Conservation (phyloP, 2,329 filamentous ascomycete genomes). For the Coniochaeta sp. region DNA sequence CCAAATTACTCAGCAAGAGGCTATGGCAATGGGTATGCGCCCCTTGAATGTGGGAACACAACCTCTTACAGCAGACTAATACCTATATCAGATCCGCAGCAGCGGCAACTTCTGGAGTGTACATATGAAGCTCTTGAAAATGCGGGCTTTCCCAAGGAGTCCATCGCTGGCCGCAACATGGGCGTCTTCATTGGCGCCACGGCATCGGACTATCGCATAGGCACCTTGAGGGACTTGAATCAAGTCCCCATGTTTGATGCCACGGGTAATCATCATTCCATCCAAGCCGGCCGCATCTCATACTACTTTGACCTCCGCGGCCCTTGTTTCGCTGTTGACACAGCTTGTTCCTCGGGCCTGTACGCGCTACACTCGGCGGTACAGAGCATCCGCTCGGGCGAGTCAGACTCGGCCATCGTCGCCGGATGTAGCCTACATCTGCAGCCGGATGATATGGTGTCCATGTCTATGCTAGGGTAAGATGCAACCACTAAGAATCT, state of each 20-base stretch:
- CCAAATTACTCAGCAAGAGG: slow-evolving; percentile 26
- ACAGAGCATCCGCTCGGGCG: slow-evolving; percentile 8
- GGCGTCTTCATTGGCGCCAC: slow-evolving; percentile 9
- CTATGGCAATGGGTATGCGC: slow-evolving; percentile 19
- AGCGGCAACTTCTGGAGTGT: slow-evolving; percentile 21
- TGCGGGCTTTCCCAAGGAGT: slow-evolving; percentile 10
- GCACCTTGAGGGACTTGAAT: slow-evolving; percentile 13
- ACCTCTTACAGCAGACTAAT: background rate
- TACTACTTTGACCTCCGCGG: slow-evolving; percentile 15
- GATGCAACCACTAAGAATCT: slow-evolving; percentile 7
- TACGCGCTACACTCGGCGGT: slow-evolving; percentile 9
- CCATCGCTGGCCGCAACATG: slow-evolving; percentile 5
- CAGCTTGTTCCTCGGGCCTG: slow-evolving; percentile 11
- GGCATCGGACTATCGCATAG: slow-evolving; percentile 7
- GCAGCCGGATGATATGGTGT: slow-evolving; percentile 8
- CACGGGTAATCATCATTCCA: slow-evolving; percentile 14
- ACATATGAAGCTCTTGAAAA: slow-evolving; percentile 21
- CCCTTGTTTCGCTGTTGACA: slow-evolving; percentile 11
- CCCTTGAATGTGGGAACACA: background rate
- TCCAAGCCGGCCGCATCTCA: slow-evolving; percentile 13
- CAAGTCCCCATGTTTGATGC: slow-evolving; percentile 14
- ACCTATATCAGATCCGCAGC: slow-evolving; percentile 16
- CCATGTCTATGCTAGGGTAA: slow-evolving; percentile 10
- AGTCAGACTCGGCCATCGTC: slow-evolving; percentile 10
- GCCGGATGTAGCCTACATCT: slow-evolving; percentile 7